Evolutionary conservation across 1,284 basidiomycete genomes (phyloP), one percentile per base, ranked within the genome.

Genomic region (Amylostereum chailletii): DNA sequence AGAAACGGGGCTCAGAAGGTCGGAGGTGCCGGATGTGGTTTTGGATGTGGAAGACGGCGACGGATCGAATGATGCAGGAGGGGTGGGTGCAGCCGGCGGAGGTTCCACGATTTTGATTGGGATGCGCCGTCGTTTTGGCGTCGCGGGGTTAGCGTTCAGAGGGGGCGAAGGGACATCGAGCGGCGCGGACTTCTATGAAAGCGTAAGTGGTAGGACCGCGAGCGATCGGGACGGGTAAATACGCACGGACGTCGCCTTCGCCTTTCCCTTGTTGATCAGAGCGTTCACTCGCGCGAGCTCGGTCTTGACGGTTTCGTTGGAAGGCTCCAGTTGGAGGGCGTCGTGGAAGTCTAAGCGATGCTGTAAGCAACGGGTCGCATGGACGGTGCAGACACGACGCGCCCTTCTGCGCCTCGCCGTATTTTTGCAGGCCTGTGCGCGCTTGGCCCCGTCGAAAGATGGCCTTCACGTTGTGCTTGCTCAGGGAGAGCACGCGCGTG

Each of bases 391-490:
- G 41, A 32, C 34, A 5, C 46, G 51, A 62, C 76, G 40, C 54
- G 83, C 86, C 89, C 56, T 70, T 60, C 34, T 69, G 67, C 1
- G 86, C 86, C 4, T 76, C 76, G 1, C 62, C 58, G 9, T 80
- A 55, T 45, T 74, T 76, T 26, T 69, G 75, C 51, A 83, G 57
- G 2, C 65, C 75, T 9, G 67, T 60, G 46, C 81, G 66, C 1
- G 88, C 86, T 60, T 90, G 86, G 0, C 74, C 85, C 53, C 87
- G 70, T 52, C 88, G 67, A 58, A 83, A 91, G 34, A 84, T 59
- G 0, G 81, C 88, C 56, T 91, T 91, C 10, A 80, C 76, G 57
- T 85, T 86, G 40, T 66, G 69, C n/a, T 65, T 54, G 53, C 68
- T 77, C 31, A 85, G 60, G 2, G 54, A 57, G 45, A 87, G 65